Conservation (phyloP, 148 eudicot species). For the Rhododendron ferrugineum region DNA sequence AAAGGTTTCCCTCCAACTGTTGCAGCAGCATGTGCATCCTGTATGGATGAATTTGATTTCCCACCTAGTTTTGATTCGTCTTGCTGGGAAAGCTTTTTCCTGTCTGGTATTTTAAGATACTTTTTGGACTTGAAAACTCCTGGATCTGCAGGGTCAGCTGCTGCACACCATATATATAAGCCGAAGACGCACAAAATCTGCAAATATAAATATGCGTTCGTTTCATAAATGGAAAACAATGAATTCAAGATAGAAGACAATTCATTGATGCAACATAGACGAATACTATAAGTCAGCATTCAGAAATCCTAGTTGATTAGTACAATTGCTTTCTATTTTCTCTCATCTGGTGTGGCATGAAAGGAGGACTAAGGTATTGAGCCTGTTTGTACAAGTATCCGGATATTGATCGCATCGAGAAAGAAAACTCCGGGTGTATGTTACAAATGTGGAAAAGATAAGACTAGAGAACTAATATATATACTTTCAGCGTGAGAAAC, state of each 20-base stretch:
- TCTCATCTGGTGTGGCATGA: not conserved
- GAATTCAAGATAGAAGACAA: not conserved
- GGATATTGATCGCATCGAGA: not conserved
- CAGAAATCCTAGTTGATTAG: not conserved
- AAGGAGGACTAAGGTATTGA: not conserved
- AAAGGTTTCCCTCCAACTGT: constrained; percentile 37
- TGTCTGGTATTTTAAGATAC: constrained; percentile 48
- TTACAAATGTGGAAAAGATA: not conserved
- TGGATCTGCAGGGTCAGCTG: constrained; percentile 88
- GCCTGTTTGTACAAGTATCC: not conserved
- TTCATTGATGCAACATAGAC: not conserved
- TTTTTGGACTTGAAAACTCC: constrained; percentile 95
- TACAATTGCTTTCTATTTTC: not conserved
- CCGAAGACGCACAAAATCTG: constrained; percentile 72
- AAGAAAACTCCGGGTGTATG: not conserved
- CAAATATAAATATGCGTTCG: not conserved
- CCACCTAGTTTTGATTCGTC: constrained; percentile 53
- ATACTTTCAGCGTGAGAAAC: not conserved
- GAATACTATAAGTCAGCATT: not conserved
- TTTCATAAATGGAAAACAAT: not conserved
- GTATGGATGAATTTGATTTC: constrained; percentile 51
- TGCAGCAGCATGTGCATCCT: constrained; percentile 33
- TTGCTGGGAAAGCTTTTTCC: constrained; percentile 25
- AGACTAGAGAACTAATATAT: not conserved
- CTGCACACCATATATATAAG: constrained; percentile 93